phyloP scores from a whole-genome alignment of 148 eudicot species.

The Pharnaceum exiguum region DNA sequence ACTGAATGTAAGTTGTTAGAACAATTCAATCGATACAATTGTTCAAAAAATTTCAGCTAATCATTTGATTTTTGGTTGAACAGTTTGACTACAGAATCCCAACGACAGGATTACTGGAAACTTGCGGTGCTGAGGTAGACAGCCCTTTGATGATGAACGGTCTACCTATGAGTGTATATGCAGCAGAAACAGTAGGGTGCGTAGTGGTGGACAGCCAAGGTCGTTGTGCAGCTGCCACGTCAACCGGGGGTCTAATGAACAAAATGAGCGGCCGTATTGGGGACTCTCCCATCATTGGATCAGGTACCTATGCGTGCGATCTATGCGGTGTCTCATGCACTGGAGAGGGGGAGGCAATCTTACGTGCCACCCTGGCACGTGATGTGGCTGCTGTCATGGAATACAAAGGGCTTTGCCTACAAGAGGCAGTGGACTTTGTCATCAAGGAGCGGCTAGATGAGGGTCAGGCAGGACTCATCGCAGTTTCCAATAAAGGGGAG shows the following conservation, averaged over 20 bases:
- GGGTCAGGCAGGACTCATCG: slow-evolving; percentile 80
- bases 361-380: slow-evolving; percentile 72
- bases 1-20: too few relatives aligned
- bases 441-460: slow-evolving; percentile 60
- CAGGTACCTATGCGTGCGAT: slow-evolving; percentile 80
- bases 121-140: slow-evolving; percentile 40
- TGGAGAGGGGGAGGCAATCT: slow-evolving; percentile 89
- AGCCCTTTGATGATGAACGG: slow-evolving; percentile 69
- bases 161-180: slow-evolving; percentile 60
- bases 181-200: slow-evolving; percentile 91
- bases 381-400: slow-evolving; percentile 96
- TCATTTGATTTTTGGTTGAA: background rate
- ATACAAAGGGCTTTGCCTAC: slow-evolving; percentile 66
- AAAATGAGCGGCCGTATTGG: slow-evolving; percentile 77
- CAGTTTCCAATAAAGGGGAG: slow-evolving; percentile 66
- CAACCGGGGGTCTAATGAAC: slow-evolving; percentile 91
- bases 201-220: slow-evolving; percentile 72
- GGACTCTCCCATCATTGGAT: slow-evolving; percentile 77
- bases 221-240: slow-evolving; percentile 88
- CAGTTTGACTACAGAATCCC: slow-evolving; percentile 89
- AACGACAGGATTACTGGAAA: slow-evolving; percentile 25
- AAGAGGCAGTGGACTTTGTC: slow-evolving; percentile 86
- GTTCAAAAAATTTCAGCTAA: background rate
- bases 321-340: slow-evolving; percentile 84
- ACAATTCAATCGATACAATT: too few relatives aligned